Base-by-base conservation (phyloP, 2,329 filamentous ascomycete species). In the Cercospora beticola region DNA sequence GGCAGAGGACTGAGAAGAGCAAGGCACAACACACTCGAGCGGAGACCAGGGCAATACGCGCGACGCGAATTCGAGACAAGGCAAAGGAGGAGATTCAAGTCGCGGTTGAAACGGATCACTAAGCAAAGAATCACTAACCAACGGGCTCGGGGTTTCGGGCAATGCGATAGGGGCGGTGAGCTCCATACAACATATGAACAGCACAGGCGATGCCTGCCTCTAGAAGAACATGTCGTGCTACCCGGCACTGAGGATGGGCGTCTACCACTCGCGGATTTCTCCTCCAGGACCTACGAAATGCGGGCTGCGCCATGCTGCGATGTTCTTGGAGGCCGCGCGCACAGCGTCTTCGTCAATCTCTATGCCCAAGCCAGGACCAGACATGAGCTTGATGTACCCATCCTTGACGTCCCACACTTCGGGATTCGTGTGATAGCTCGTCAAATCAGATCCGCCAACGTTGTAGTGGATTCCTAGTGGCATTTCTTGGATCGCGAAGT, bases 391-490 rank as follows among this genome's bases (percentile, higher is more conserved):
- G 30, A 77, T 75, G 68, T 72, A 72, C 8, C 76, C 76, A n/a
- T 76, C 74, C 23, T 70, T 67, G 26, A 78, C 74, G 26, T 72
- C 64, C 62, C 77, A 78, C 1, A 76, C 73, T 14, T 71, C 71
- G 8, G 71, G 72, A 56, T 78, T 73, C 60, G 70, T 75, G 8
- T 76, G 52, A 52, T 77, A 78, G 21, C 72, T 78, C 9, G 74
- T 73, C 12, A 92, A 80, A 75, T 92, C 90, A 71, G 88, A 83
- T 1, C 87, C 84, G 1, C 86, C 88, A 0, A 84, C 86, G 73
- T 94, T 94, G 76, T 94, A 94, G 76, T 94, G 92, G 72, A 94
- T 93, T 0, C 91, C 91, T 23, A 93, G 75, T 62, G 88, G 90
- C 91, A 93, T 93, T 78, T 93, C 91, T 75, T 92, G 88, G 33